Evolutionary conservation across 2,329 filamentous ascomycete genomes (phyloP).

Genomic region (Fusarium sp.): DNA sequence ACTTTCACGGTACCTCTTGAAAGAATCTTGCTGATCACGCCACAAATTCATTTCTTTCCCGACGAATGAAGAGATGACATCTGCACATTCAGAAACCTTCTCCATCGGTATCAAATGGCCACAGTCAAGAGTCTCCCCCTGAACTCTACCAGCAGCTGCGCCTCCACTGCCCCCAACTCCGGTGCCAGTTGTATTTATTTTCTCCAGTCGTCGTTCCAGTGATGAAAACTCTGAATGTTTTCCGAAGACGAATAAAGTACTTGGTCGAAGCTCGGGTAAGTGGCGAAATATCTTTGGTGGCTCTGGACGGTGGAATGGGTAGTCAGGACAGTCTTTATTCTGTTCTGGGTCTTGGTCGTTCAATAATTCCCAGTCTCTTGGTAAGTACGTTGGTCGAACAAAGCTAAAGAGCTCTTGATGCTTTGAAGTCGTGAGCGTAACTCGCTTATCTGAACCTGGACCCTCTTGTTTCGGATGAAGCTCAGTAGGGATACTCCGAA

Average conservation of each 20-base stretch:
- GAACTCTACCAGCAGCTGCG: background rate
- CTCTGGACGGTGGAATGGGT: background rate
- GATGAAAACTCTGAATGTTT: background rate
- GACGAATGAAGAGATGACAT: background rate
- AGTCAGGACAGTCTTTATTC: background rate
- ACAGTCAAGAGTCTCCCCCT: background rate
- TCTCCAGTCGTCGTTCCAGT: background rate
- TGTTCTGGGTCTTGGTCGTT: background rate
- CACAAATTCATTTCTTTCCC: background rate
- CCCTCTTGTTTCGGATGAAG: background rate
- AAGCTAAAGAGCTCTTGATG: background rate
- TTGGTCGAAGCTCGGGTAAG: background rate
- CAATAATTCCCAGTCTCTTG: background rate
- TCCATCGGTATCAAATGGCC: slow-evolving; percentile 3
- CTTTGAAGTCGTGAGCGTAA: background rate
- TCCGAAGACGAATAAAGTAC: background rate
- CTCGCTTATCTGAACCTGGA: background rate
- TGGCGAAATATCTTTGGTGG: background rate
- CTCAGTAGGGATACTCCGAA: background rate
- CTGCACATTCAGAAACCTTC: background rate
- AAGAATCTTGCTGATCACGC: background rate
- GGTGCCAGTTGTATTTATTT: background rate
- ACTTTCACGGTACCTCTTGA: background rate
- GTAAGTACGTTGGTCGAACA: background rate
- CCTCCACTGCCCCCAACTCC: background rate